phyloP scores from a whole-genome alignment of 768 basidiomycete species.

The Mycena floridula region DNA sequence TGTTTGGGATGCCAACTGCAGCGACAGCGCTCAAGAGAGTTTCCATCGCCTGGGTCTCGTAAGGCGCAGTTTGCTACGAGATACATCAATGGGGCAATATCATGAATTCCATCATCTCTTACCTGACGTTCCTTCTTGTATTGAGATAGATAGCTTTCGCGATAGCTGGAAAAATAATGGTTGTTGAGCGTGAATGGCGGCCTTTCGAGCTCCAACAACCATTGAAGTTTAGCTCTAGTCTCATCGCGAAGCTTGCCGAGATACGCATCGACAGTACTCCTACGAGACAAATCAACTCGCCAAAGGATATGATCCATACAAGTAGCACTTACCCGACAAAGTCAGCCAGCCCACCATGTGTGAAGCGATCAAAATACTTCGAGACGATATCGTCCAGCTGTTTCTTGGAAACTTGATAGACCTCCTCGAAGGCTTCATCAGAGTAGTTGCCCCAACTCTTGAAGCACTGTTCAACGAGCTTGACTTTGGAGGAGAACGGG shows the following conservation, averaged over 20 bases:
- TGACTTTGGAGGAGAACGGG: conserved; percentile 21
- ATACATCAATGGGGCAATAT: too few species aligned
- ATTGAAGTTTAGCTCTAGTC: conserved; percentile 17
- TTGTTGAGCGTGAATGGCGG: conserved; percentile 36
- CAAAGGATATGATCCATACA: background rate
- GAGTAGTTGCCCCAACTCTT: conserved; percentile 14
- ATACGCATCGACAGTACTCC: conserved; percentile 14
- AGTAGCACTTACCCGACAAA: conserved; percentile 23
- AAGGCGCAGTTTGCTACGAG: too few species aligned
- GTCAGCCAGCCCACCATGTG: conserved; percentile 14
- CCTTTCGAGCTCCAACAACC: conserved; percentile 27
- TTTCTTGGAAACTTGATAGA: conserved; percentile 13
- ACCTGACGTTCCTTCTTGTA: conserved; percentile 22
- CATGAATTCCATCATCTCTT: too few species aligned
- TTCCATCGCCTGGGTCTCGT: too few species aligned
- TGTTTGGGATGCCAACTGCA: too few species aligned
- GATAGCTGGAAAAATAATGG: conserved; percentile 27
- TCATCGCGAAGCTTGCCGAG: conserved; percentile 12
- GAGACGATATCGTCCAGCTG: conserved; percentile 7
- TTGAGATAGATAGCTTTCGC: conserved; percentile 28
- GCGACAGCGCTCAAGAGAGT: too few species aligned
- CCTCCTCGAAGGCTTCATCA: conserved; percentile 3
- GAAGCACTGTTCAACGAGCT: conserved; percentile 17
- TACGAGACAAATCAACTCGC: conserved; percentile 2
- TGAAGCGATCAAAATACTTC: conserved; percentile 31